These are phyloP conservation scores for Scenedesmus sp. DNA, from an alignment of 163 green algal genomes.

Conservation along the genomic window DNA sequence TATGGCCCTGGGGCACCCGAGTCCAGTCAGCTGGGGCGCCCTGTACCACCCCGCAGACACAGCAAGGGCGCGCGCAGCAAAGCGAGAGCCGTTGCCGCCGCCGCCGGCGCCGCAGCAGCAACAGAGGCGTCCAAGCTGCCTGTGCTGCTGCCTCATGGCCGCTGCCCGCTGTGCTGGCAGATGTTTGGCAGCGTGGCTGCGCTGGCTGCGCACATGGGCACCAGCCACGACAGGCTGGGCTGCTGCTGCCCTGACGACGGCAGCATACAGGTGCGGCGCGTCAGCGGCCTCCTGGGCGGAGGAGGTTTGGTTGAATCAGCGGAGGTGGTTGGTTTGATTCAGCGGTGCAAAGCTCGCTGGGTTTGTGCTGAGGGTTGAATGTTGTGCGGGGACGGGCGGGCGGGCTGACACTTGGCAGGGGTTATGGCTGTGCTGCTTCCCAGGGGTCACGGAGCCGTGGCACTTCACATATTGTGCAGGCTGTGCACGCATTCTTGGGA, in stretches of 20 bases:
- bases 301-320: no score
- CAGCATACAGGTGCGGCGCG: not conserved
- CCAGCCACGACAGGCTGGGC: conserved; percentile 6
- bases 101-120: not conserved
- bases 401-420: no score
- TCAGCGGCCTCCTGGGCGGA: no score
- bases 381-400: no score
- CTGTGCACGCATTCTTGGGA: no score
- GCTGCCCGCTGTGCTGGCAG: not conserved
- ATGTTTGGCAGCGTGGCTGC: conserved; percentile 15
- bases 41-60: not conserved
- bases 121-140: not conserved
- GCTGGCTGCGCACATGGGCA: conserved; percentile 1
- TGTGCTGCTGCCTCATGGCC: not conserved
- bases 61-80: not conserved
- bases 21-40: not conserved
- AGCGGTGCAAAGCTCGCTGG: no score
- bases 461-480: no score
- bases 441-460: no score
- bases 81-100: not conserved
- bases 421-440: no score
- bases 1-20: not conserved
- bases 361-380: no score
- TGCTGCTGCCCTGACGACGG: not conserved
- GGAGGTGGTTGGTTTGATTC: no score